These are phyloP conservation scores for Cerioporus squamosus DNA, from an alignment of 1,284 basidiomycete genomes.

Conservation along the genomic window DNA sequence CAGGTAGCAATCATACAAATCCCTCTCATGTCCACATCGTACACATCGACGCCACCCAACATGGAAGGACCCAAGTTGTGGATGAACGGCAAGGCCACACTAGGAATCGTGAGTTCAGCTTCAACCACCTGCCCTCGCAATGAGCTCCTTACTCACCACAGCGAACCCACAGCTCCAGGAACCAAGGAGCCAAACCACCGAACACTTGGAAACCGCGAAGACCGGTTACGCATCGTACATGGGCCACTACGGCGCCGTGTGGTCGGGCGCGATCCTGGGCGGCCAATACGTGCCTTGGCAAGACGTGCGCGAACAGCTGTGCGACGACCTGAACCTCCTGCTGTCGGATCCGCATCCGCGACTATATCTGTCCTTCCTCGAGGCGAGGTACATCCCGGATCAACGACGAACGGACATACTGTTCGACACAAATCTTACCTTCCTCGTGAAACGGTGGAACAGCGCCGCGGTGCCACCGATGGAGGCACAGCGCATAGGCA, in stretches of 20 bases:
- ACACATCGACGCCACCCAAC: neutral
- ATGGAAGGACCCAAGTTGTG: neutral
- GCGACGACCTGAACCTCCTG: neutral
- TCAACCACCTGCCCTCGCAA: neutral
- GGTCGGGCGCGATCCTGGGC: neutral
- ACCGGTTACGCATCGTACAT: neutral
- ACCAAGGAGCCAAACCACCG: slow-evolving; percentile 1
- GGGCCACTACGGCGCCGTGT: slow-evolving; percentile 2
- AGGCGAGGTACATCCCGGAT: neutral
- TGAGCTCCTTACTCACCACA: neutral
- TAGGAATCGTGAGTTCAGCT: neutral
- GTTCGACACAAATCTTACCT: neutral
- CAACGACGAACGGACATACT: neutral
- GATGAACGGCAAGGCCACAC: neutral
- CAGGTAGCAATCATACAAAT: too few relatives aligned
- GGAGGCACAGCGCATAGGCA: neutral
- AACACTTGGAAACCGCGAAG: neutral
- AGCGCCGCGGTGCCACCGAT: neutral
- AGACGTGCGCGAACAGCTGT: neutral
- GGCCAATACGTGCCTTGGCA: neutral
- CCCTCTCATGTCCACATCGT: neutral
- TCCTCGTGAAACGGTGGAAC: neutral
- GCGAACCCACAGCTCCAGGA: neutral
- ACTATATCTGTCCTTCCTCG: neutral
- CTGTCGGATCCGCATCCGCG: neutral